Percentiles rank a stretch among this genome's conserved stretches.
phyloP scores from a whole-genome alignment of 306 rosid genomes.

The Dalbergia cultrata region DNA sequence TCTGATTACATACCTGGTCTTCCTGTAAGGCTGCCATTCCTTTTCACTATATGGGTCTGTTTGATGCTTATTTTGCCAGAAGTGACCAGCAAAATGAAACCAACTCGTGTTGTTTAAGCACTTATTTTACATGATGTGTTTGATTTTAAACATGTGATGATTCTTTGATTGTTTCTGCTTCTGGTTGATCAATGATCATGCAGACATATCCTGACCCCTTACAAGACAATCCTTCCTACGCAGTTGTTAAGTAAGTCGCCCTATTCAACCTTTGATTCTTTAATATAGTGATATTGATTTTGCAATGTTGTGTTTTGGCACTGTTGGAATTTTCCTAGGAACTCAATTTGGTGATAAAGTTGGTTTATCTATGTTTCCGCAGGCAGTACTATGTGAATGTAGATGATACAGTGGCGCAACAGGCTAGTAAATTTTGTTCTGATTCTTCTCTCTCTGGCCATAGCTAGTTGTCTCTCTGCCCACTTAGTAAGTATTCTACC shows the following conservation, averaged over 20 bases:
- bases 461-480: neutral
- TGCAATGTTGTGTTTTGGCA: neutral
- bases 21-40: constrained; percentile 52
- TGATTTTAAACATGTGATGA: neutral
- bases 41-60: neutral
- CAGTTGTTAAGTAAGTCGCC: constrained; percentile 82
- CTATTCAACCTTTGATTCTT: neutral
- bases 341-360: constrained; percentile 3
- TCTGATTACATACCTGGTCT: constrained; percentile 72
- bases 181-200: constrained; percentile 43
- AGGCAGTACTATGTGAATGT: constrained; percentile 89
- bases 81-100: neutral
- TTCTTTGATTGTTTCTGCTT: neutral
- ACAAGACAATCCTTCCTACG: constrained; percentile 87
- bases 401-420: constrained; percentile 76
- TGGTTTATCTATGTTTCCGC: constrained; percentile 43
- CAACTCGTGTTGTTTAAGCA: constrained; percentile 8
- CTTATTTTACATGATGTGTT: neutral
- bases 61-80: neutral
- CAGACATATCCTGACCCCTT: constrained; percentile 84
- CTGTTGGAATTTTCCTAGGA: neutral
- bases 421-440: constrained; percentile 44
- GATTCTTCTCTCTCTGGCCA: neutral
- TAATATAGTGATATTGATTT: neutral
- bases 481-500: neutral